Evolutionary conservation across 2,329 filamentous ascomycete species (phyloP), one percentile per base, ranked within the genome.

Genomic region (Venturia nashicola): DNA sequence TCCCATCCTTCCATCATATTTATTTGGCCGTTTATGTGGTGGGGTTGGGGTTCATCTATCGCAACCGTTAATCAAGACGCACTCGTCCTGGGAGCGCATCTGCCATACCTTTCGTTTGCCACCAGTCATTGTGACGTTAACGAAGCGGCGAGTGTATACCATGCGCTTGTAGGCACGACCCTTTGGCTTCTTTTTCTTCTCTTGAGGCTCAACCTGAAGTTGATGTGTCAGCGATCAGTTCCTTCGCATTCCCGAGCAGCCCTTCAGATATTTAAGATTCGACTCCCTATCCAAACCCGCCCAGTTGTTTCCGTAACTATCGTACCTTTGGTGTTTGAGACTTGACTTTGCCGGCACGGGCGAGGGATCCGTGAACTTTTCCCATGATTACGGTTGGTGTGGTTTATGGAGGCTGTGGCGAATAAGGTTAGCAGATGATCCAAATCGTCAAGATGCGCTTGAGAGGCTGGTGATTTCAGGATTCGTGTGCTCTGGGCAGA

Each of bases 121-220:
- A 80, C 91, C 92, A 71, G 92, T 95, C 81, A 96, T 85, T 76
- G 90, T 94, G 77, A 97, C 91, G 82, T 97, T 97, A 73, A 97
- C 92, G 84, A 97, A 97, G 76, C 93, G 91, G 79, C 93, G 89
- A 73, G 91, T 96, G 86, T 97, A 97, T 79, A 86, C 87, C 78
- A 95, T 87, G 76, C 93, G 87, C 91, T 97, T 97, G 83, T 94
- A 91, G 73, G 93, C 93, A 77, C 93, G 91, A 77, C 93, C 93
- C 87, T 97, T 97, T 77, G 93, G 91, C 73, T 82, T 85, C 89
- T 97, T 97, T 82, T 89, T 83, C 88, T 96, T 96, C 88, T 97
- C 92, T 81, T 92, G 88, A 66, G 84, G 80, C 81, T 94, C 90
- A 79, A 93, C 89, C 88, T 91, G 73, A 76, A 64, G 32, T 63